phyloP scores from a whole-genome alignment of 805 yeast genomes.

The Kodamaea hsintzibuensis region DNA sequence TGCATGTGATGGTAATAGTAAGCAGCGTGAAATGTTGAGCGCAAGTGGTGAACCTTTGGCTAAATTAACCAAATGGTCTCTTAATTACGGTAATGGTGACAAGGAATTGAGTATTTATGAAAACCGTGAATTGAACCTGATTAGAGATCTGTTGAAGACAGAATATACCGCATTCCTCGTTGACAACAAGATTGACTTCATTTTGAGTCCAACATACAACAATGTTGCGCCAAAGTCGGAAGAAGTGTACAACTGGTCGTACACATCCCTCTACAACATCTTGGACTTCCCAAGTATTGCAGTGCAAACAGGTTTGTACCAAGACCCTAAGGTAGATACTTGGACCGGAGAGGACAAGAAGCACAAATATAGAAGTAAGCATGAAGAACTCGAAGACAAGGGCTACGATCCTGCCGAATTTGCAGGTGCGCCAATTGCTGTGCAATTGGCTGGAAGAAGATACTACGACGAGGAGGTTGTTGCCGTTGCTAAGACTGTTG shows the following conservation, averaged over 20 bases:
- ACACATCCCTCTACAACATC: conserved; percentile 72
- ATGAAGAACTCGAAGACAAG: conserved; percentile 50
- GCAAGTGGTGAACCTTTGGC: conserved; percentile 70
- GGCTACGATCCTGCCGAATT: conserved; percentile 49
- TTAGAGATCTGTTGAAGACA: conserved; percentile 60
- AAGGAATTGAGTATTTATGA: conserved; percentile 43
- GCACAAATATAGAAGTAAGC: conserved; percentile 43
- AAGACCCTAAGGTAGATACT: conserved; percentile 54
- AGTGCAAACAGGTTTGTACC: conserved; percentile 61
- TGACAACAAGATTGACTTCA: conserved; percentile 59
- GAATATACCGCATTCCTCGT: conserved; percentile 56
- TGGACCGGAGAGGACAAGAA: conserved; percentile 36
- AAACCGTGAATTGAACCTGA: conserved; percentile 53
- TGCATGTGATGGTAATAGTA: conserved; percentile 66
- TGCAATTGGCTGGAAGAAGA: conserved; percentile 56
- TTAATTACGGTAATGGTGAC: conserved; percentile 61
- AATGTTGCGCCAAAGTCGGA: conserved; percentile 72
- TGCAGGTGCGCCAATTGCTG: conserved; percentile 54
- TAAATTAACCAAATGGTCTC: conserved; percentile 62
- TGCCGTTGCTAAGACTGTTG: conserved; percentile 45
- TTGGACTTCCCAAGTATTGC: conserved; percentile 69
- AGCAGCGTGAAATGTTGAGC: conserved; percentile 50
- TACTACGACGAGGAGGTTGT: conserved; percentile 59
- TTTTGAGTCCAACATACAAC: conserved; percentile 66
- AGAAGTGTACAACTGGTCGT: conserved; percentile 73